A percentile compares a stretch with the other conserved stretches of the same genome.
These are phyloP conservation scores for Aspergillus cristatus DNA, from an alignment of 495 filamentous ascomycete species.

Conservation along the genomic window DNA sequence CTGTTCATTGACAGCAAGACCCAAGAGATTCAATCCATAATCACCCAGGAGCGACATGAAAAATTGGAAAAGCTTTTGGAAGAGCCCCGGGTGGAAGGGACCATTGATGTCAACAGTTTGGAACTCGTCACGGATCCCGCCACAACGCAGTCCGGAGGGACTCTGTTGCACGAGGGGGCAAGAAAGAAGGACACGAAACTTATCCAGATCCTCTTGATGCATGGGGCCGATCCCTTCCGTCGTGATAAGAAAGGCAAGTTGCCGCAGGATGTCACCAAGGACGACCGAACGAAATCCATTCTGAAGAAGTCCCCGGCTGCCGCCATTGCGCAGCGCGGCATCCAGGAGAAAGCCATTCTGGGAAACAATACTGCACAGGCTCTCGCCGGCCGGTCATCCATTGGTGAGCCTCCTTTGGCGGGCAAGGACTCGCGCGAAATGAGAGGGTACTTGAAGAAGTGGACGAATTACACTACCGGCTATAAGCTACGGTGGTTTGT, in stretches of 20 bases:
- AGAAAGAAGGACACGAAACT: slow-evolving; percentile 73
- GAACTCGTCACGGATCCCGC: slow-evolving; percentile 76
- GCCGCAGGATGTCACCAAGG: slow-evolving; percentile 94
- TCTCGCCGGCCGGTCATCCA: slow-evolving; percentile 38
- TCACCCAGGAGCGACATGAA: slow-evolving; percentile 64
- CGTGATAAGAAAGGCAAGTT: slow-evolving; percentile 91
- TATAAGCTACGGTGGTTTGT: slow-evolving; percentile 98
- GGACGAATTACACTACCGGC: slow-evolving; percentile 96
- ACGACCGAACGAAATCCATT: slow-evolving; percentile 76
- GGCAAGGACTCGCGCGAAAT: slow-evolving; percentile 88
- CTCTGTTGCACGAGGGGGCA: slow-evolving; percentile 87
- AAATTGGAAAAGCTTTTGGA: slow-evolving; percentile 68
- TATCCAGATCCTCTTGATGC: slow-evolving; percentile 80
- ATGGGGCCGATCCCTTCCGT: slow-evolving; percentile 95
- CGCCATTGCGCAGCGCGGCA: slow-evolving; percentile 84
- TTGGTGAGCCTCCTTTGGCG: slow-evolving; percentile 54
- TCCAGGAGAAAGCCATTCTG: slow-evolving; percentile 92
- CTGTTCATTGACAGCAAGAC: slow-evolving; percentile 82
- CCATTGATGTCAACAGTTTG: slow-evolving; percentile 81
- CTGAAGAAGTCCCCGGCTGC: slow-evolving; percentile 92
- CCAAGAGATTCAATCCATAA: slow-evolving; percentile 68
- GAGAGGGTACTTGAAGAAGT: slow-evolving; percentile 98
- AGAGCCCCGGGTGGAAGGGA: slow-evolving; percentile 72
- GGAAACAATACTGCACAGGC: slow-evolving; percentile 60
- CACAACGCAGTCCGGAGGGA: slow-evolving; percentile 70